phyloP scores from a whole-genome alignment of 2,329 filamentous ascomycete genomes.

The Eurotiales sp. region DNA sequence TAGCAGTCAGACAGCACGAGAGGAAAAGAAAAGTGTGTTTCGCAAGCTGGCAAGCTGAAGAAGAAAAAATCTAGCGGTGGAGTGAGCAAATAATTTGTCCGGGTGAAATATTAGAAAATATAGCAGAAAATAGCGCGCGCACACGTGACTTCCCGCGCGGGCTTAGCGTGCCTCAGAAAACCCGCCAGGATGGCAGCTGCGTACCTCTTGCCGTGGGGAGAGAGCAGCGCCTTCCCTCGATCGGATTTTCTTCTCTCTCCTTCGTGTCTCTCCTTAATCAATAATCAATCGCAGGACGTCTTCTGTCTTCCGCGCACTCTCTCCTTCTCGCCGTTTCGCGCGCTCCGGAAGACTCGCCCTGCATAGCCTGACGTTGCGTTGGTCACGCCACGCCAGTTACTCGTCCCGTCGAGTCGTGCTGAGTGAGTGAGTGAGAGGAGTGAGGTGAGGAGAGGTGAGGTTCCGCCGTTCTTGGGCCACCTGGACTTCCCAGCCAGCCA shows the following conservation, averaged over 20 bases:
- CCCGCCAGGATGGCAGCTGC: conserved; percentile 11
- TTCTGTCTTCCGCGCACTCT: neutral
- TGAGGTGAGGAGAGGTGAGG: conserved; percentile 9
- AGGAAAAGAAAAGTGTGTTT: neutral
- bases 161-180: conserved; percentile 17
- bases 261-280: conserved; percentile 6
- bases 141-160: conserved; percentile 16
- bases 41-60: conserved; percentile 3
- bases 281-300: no score
- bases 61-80: conserved; percentile 14
- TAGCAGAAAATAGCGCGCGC: conserved; percentile 14
- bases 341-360: neutral
- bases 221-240: conserved; percentile 4
- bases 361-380: conserved; percentile 3
- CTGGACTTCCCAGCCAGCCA: conserved; percentile 6
- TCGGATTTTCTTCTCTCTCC: conserved; percentile 6
- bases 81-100: neutral
- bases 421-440: no score
- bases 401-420: no score
- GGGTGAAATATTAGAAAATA: conserved; percentile 16
- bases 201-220: neutral
- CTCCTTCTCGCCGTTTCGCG: neutral
- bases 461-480: conserved; percentile 8
- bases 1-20: neutral
- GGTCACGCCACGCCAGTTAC: conserved; percentile 10